A percentile compares a stretch with the other conserved stretches of the same genome.
These are phyloP conservation scores for Melampsora larici-populina DNA, from an alignment of 1,284 basidiomycete genomes.

Conservation along the genomic window DNA sequence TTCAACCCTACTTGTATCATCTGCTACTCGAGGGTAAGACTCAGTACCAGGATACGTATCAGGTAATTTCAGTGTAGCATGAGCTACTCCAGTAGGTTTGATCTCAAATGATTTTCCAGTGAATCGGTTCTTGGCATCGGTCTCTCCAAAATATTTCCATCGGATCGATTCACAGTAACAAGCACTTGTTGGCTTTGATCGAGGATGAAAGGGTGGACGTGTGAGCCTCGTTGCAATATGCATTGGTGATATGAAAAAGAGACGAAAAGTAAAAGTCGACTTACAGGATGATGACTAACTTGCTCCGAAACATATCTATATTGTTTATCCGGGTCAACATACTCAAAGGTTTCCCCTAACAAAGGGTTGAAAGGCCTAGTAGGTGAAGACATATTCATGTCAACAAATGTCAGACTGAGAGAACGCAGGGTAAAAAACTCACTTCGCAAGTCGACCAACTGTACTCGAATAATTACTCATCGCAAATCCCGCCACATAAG, in stretches of 20 bases:
- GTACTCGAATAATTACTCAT: conserved; percentile 98
- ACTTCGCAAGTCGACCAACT: conserved; percentile 59
- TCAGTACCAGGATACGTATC: conserved; percentile 58
- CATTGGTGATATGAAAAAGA: background rate
- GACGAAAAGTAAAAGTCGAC: no score
- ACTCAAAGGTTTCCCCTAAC: conserved; percentile 86
- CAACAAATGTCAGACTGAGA: conserved; percentile 76
- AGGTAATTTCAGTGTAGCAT: conserved; percentile 77
- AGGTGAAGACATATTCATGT: conserved; percentile 63
- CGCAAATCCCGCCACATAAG: conserved; percentile 92
- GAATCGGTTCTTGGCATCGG: conserved; percentile 89
- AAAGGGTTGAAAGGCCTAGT: conserved; percentile 53
- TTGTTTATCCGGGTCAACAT: conserved; percentile 77
- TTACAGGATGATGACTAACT: conserved; percentile 82
- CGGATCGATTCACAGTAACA: conserved; percentile 85
- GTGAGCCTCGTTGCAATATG: background rate
- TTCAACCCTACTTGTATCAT: conserved; percentile 60
- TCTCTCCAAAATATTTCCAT: conserved; percentile 91
- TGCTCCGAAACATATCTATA: conserved; percentile 93
- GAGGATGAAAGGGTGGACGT: background rate
- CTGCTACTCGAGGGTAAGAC: conserved; percentile 53
- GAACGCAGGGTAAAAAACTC: background rate
- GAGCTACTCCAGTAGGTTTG: conserved; percentile 86
- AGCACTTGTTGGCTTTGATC: conserved; percentile 73
- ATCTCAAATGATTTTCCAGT: conserved; percentile 97